These are phyloP conservation scores for Mycoemilia scoparia DNA, from an alignment of 192 early-diverging fungal species.

Conservation along the genomic window DNA sequence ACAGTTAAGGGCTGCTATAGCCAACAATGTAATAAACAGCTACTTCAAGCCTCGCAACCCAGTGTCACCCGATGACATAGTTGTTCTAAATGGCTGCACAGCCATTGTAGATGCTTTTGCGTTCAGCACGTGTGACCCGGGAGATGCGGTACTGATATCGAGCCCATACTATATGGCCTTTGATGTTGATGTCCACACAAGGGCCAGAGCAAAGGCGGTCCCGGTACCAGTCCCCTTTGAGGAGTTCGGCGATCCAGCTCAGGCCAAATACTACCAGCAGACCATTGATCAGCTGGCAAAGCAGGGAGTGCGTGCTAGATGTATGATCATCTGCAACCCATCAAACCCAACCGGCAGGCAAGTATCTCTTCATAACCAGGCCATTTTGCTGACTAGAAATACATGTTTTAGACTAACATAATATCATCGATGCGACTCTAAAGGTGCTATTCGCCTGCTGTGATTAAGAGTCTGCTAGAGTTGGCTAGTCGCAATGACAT, in stretches of 20 bases:
- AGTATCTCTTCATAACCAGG: background rate
- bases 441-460: conserved; percentile 29
- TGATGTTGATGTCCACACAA: conserved; percentile 33
- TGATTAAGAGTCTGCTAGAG: conserved; percentile 33
- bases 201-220: conserved; percentile 32
- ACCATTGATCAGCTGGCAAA: conserved; percentile 22
- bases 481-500: conserved; percentile 46
- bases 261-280: conserved; percentile 29
- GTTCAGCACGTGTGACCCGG: conserved; percentile 42
- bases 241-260: conserved; percentile 23
- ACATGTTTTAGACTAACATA: conserved; percentile 1
- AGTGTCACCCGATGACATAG: conserved; percentile 33
- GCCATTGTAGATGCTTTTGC: conserved; percentile 43
- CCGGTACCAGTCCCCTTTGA: conserved; percentile 26
- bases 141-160: conserved; percentile 55
- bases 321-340: conserved; percentile 53
- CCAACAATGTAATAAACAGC: conserved; percentile 41
- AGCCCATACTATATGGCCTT: conserved; percentile 65
- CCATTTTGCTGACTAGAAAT: background rate
- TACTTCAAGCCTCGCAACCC: conserved; percentile 32
- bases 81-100: conserved; percentile 45
- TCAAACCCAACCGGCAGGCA: conserved; percentile 48
- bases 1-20: conserved; percentile 36
- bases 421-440: too few species aligned
- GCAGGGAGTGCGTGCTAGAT: conserved; percentile 13